phyloP scores from a whole-genome alignment of 164 flowering plant genomes.

The Echeveria elegans region DNA sequence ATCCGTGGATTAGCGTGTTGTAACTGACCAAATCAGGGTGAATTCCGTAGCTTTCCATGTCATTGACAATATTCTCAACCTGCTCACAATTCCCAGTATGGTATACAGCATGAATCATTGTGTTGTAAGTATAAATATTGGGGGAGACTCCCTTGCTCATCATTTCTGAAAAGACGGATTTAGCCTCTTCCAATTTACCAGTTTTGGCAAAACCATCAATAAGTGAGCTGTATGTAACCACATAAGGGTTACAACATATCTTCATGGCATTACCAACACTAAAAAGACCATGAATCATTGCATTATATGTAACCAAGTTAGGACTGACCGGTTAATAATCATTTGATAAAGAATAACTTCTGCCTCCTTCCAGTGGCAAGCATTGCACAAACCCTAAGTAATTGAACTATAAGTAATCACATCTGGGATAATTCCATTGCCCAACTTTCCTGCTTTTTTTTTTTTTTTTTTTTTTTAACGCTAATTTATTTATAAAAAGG shows the following conservation, averaged over 20 bases:
- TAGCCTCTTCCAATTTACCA: slow-evolving; percentile 4
- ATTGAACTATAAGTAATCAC: slow-evolving; percentile 6
- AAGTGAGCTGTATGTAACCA: neutral
- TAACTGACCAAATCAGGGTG: slow-evolving; percentile 1
- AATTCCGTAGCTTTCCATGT: neutral
- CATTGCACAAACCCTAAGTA: neutral
- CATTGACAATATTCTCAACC: neutral
- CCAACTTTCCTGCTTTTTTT: slow-evolving; percentile 10
- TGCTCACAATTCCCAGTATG: neutral
- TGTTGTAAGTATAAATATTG: neutral
- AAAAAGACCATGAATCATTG: slow-evolving; percentile 2
- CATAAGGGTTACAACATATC: slow-evolving; percentile 4
- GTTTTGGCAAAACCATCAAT: slow-evolving; percentile 5
- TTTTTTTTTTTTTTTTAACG: too few species aligned
- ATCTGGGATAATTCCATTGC: slow-evolving; percentile 2
- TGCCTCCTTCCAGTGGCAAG: neutral
- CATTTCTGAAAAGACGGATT: neutral
- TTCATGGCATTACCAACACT: slow-evolving; percentile 1
- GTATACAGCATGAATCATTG: neutral
- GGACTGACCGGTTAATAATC: neutral
- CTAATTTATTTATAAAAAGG: too few species aligned
- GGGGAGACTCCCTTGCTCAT: neutral
- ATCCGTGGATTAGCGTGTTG: neutral
- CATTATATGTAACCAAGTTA: neutral
- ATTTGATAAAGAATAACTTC: neutral